Percentiles rank a stretch among this genome's conserved stretches.
Evolutionary conservation across 2,329 filamentous ascomycete genomes (phyloP).

Genomic region (Elsinoe perseae): DNA sequence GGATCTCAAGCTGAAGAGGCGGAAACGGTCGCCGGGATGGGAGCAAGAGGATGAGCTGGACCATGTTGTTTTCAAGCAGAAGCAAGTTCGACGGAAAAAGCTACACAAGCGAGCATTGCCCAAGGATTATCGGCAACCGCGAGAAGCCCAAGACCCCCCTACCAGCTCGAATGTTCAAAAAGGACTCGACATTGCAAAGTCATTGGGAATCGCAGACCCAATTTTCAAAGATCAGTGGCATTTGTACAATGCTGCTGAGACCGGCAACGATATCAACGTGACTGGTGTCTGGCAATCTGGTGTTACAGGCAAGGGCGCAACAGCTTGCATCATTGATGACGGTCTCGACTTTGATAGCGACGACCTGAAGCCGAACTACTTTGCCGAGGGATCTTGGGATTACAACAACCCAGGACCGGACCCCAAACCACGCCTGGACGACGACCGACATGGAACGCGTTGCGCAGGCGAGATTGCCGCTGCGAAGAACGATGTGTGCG

Average conservation of each 20-base stretch:
- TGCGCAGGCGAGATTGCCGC: slow-evolving; percentile 93
- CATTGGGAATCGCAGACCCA: slow-evolving; percentile 74
- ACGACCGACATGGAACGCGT: slow-evolving; percentile 85
- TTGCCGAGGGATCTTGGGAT: slow-evolving; percentile 84
- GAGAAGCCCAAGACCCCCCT: slow-evolving; percentile 16
- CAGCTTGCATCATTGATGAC: slow-evolving; percentile 91
- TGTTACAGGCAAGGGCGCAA: slow-evolving; percentile 80
- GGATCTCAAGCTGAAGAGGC: slow-evolving; percentile 49
- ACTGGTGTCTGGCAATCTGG: slow-evolving; percentile 86
- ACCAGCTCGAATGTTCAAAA: slow-evolving; percentile 45
- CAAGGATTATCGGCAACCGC: neutral
- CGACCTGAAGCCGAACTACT: slow-evolving; percentile 90
- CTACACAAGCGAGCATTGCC: slow-evolving; percentile 51
- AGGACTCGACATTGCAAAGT: slow-evolving; percentile 54
- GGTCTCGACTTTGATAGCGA: slow-evolving; percentile 92
- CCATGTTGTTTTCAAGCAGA: slow-evolving; percentile 68
- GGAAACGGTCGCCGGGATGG: slow-evolving; percentile 49
- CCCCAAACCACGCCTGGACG: slow-evolving; percentile 71
- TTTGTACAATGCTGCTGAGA: slow-evolving; percentile 70
- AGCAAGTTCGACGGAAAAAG: slow-evolving; percentile 58
- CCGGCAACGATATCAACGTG: slow-evolving; percentile 93
- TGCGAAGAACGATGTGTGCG: slow-evolving; percentile 85
- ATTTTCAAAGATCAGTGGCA: slow-evolving; percentile 97
- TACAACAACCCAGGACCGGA: slow-evolving; percentile 81
- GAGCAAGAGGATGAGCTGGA: slow-evolving; percentile 55